A percentile compares a stretch with the other conserved stretches of the same genome.
These are phyloP conservation scores for Choiromyces venosus DNA, from an alignment of 495 filamentous ascomycete genomes.

Conservation along the genomic window DNA sequence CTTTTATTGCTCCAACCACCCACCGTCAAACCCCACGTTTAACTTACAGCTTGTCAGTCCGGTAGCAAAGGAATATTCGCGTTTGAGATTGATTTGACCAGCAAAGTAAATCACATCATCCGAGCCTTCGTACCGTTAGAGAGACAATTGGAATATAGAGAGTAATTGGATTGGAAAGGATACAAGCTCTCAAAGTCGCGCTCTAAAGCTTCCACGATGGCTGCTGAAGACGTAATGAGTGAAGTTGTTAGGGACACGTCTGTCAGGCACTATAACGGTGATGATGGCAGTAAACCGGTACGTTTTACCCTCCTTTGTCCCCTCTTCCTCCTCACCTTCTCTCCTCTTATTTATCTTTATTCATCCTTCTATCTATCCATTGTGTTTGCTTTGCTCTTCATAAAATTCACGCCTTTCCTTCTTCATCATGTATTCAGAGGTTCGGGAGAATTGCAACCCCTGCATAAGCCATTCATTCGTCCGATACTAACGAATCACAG, in stretches of 20 bases:
- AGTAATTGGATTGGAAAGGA: neutral
- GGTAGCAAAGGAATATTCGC: neutral
- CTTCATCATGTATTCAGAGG: neutral
- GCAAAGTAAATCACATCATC: neutral
- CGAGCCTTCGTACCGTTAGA: neutral
- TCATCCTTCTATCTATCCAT: neutral
- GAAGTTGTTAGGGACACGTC: neutral
- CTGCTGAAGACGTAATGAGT: neutral
- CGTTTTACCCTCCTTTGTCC: neutral
- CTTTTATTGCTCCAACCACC: constrained; percentile 3
- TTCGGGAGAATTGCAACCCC: neutral
- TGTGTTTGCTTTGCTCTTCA: neutral
- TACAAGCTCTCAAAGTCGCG: neutral
- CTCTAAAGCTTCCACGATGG: neutral
- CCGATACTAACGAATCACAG: neutral
- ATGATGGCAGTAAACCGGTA: neutral
- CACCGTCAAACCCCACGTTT: neutral
- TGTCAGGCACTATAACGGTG: neutral
- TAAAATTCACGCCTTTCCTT: neutral
- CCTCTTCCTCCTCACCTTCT: neutral
- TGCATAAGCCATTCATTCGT: neutral
- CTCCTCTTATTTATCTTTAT: neutral
- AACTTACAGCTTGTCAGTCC: neutral
- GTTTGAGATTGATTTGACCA: neutral
- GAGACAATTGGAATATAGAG: neutral